These are phyloP conservation scores for Aspergillus nidulans DNA, from an alignment of 495 filamentous ascomycete species.

Conservation along the genomic window DNA sequence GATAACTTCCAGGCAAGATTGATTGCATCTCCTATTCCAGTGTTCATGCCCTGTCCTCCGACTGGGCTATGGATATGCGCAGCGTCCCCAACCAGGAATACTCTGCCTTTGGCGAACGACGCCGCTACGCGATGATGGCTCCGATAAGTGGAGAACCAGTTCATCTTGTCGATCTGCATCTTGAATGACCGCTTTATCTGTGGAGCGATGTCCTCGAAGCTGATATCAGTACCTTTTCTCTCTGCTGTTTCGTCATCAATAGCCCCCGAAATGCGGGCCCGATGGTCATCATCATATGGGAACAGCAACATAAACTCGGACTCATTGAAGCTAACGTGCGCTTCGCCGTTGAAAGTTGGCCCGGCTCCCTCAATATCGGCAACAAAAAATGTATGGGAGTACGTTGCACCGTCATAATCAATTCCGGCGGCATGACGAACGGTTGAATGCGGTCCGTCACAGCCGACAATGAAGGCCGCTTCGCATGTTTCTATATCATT, in stretches of 20 bases:
- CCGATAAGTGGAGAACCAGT: slow-evolving; percentile 35
- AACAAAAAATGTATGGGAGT: slow-evolving; percentile 31
- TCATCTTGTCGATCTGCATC: slow-evolving; percentile 27
- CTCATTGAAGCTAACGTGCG: slow-evolving; percentile 24
- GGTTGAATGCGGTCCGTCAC: slow-evolving; percentile 32
- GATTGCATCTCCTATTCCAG: slow-evolving; percentile 54
- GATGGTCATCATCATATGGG: slow-evolving; percentile 20
- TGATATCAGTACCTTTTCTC: slow-evolving; percentile 19
- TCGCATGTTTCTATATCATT: slow-evolving; percentile 20
- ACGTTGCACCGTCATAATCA: slow-evolving; percentile 30
- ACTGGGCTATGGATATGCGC: slow-evolving; percentile 56
- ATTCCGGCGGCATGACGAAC: slow-evolving; percentile 27
- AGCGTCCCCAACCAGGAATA: slow-evolving; percentile 40
- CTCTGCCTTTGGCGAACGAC: slow-evolving; percentile 24
- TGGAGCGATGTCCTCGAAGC: slow-evolving; percentile 27
- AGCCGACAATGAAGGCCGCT: slow-evolving; percentile 32
- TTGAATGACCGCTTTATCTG: slow-evolving; percentile 17
- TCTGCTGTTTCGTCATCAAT: slow-evolving; percentile 13
- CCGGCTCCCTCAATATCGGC: slow-evolving; percentile 31
- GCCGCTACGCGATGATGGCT: slow-evolving; percentile 32
- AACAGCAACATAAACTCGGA: slow-evolving; percentile 28
- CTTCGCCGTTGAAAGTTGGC: slow-evolving; percentile 33
- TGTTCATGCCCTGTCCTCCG: slow-evolving; percentile 59
- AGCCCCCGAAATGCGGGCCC: slow-evolving; percentile 24
- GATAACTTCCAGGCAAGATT: slow-evolving; percentile 56